A percentile compares a stretch with the other conserved stretches of the same genome.
phyloP scores from a whole-genome alignment of 208 protist species.

The Tetramitus jugosus region DNA sequence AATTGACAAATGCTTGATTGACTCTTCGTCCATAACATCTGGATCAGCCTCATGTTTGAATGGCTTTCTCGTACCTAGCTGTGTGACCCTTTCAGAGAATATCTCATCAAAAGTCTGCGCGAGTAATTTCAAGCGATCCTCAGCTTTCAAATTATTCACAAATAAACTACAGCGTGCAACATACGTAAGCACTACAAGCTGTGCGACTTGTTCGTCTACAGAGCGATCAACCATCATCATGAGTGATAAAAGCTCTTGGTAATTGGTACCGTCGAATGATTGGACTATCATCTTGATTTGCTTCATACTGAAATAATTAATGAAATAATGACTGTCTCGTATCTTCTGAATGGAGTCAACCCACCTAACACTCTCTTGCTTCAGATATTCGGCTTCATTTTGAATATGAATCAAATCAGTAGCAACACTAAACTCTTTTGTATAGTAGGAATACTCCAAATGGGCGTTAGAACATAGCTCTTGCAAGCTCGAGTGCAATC shows the following conservation, averaged over 20 bases:
- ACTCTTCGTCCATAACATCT: not conserved
- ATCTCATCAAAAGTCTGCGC: not conserved
- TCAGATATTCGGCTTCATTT: no score
- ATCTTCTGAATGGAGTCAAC: not conserved
- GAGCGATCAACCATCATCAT: no score
- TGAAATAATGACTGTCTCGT: not conserved
- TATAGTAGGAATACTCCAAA: not conserved
- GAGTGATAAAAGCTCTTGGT: no score
- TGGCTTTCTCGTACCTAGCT: not conserved
- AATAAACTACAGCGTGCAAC: no score
- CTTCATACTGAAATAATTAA: not conserved
- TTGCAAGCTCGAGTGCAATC: not conserved
- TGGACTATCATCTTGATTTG: not conserved
- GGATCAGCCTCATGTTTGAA: not conserved
- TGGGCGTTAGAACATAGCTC: not conserved
- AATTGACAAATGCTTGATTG: not conserved
- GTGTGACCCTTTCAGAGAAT: not conserved
- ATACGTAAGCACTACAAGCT: no score
- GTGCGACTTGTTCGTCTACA: no score
- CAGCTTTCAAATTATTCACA: not conserved
- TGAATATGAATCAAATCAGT: not conserved
- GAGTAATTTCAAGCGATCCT: not conserved
- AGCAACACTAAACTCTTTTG: not conserved
- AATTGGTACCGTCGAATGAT: not conserved
- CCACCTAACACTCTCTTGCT: not conserved